phyloP scores from a whole-genome alignment of 257 asterid species.

The Mentha longifolia region DNA sequence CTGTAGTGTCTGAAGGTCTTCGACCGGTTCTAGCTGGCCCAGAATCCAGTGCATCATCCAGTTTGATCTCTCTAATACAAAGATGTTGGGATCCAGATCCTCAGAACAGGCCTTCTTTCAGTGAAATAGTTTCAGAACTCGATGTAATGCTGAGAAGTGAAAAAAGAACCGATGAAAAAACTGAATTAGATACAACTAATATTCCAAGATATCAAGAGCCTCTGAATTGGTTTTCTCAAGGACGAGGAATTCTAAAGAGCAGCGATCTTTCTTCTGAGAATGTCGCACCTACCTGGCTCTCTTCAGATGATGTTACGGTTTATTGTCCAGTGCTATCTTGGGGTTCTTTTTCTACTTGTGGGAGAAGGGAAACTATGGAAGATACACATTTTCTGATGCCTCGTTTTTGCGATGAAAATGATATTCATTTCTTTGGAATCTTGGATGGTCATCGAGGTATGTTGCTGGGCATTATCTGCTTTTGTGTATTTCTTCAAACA shows the following conservation, averaged over 20 bases:
- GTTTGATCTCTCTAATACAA: conserved; percentile 63
- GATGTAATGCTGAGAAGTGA: conserved; percentile 47
- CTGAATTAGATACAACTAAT: conserved; percentile 38
- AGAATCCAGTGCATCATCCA: conserved; percentile 53
- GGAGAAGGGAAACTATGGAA: conserved; percentile 97
- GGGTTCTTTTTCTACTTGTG: conserved; percentile 92
- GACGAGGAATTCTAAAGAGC: conserved; percentile 51
- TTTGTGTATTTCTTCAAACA: background rate
- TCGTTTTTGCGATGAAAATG: conserved; percentile 49
- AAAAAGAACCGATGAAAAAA: conserved; percentile 31
- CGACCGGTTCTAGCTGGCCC: conserved; percentile 82
- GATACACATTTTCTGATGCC: conserved; percentile 81
- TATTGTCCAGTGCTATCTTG: conserved; percentile 79
- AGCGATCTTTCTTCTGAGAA: conserved; percentile 45
- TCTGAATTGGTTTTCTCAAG: conserved; percentile 74
- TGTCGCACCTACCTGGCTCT: conserved; percentile 42
- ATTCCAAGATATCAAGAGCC: conserved; percentile 58
- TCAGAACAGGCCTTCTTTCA: conserved; percentile 66
- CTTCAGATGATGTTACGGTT: conserved; percentile 45
- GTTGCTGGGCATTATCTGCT: conserved; percentile 20
- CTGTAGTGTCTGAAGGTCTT: conserved; percentile 79
- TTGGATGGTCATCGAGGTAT: conserved; percentile 99
- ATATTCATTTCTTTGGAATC: conserved; percentile 78
- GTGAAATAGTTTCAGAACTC: conserved; percentile 70
- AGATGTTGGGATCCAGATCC: conserved; percentile 89